Evolutionary conservation across 257 asterid species (phyloP).

Genomic region (Capsicum pubescens): DNA sequence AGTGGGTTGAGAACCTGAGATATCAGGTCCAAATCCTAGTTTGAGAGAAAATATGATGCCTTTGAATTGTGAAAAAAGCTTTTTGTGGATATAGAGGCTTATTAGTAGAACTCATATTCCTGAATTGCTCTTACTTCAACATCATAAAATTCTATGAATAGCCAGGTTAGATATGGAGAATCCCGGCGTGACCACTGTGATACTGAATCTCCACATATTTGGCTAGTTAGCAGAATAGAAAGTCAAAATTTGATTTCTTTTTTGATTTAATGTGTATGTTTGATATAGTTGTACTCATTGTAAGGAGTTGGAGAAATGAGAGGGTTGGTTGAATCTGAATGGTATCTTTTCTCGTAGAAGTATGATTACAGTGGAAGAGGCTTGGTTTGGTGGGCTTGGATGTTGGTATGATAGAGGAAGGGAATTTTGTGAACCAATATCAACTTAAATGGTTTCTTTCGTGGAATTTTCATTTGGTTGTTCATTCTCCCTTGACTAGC

Average conservation of each 20-base stretch:
- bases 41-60: too few relatives aligned
- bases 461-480: background rate
- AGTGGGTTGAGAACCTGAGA: too few relatives aligned
- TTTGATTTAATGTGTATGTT: background rate
- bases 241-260: background rate
- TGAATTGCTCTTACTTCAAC: background rate
- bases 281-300: background rate
- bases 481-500: background rate
- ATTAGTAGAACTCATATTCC: too few relatives aligned
- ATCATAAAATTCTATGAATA: background rate
- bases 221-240: background rate
- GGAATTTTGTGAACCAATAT: background rate
- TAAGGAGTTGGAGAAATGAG: slow-evolving; percentile 12
- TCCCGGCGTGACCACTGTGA: background rate
- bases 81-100: too few relatives aligned
- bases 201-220: background rate
- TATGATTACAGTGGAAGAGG: background rate
- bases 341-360: background rate
- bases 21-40: too few relatives aligned
- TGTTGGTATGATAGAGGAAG: background rate
- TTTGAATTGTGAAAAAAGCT: too few relatives aligned
- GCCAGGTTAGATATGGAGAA: background rate
- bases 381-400: background rate
- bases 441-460: background rate
- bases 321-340: background rate